Evolutionary conservation across 306 rosid species (phyloP), one percentile per base, ranked within the genome.

Genomic region (Mimosa pudica): DNA sequence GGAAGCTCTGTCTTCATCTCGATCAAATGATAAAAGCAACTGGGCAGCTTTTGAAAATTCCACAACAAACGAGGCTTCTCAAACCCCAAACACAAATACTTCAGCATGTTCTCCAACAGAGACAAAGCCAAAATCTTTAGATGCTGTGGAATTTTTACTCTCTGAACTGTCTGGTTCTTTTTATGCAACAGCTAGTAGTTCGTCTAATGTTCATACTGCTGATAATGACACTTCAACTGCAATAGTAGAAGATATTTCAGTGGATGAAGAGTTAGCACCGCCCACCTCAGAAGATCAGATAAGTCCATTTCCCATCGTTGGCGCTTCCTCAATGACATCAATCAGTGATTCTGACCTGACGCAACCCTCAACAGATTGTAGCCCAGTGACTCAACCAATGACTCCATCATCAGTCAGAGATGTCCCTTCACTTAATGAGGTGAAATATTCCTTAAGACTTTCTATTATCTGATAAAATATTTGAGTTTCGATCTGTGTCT

Each of bases 101-200:
- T 51, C 80, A 70, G 85, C 36, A 48, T 38, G 80, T 74, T 46
- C 70, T 13, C 38, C 44, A 41, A 49, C 17, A 65, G 76, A 55
- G 44, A 79, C 30, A 71, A 66, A 73, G 9, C 24, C 92, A 47
- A 82, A 82, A 75, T 51, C 86, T 79, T 73, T 71, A 82, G 88
- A 81, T 80, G 81, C 88, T 74, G 17, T 91, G 82, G 98, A 93
- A 80, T 82, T 85, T 65, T 85, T 93, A 79, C 85, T 95, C 68
- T 68, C 83, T 35, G 97, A 84, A 55, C 83, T 89, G 82, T 85
- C 93, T 36, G 83, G 81, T 35, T 90, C 94, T 52, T 75, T 86
- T 51, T 6, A 61, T 79, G 66, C 83, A 55, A 75, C 66, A 3
- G 78, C 67, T 42, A 45, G 76, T 41, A 86, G 38, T 51, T 24